Evolutionary conservation across 2,329 filamentous ascomycete genomes (phyloP).

Genomic region (Neurospora crassa): DNA sequence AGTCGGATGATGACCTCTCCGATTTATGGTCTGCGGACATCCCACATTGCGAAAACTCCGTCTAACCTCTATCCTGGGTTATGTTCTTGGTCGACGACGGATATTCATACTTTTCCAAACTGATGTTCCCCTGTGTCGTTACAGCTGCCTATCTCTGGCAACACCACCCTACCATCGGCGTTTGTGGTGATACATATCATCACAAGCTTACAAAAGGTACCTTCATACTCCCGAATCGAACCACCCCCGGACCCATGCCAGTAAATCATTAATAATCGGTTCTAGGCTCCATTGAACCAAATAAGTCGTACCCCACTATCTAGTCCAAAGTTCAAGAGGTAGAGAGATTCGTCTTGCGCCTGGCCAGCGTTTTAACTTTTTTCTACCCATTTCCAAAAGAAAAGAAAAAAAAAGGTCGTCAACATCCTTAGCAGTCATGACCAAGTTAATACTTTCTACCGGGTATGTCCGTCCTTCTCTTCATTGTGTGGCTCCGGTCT

Average conservation of each 20-base stretch:
- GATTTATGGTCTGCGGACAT: background rate
- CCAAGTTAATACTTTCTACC: constrained; percentile 77
- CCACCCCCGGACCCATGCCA: background rate
- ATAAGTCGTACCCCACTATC: background rate
- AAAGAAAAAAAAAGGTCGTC: background rate
- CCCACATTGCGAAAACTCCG: background rate
- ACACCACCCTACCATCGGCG: background rate
- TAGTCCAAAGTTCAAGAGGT: background rate
- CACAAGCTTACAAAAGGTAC: background rate
- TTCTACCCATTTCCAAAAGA: no score
- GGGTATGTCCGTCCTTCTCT: constrained; percentile 47
- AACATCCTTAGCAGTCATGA: constrained; percentile 34
- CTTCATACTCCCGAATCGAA: background rate
- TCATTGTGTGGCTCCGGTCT: background rate
- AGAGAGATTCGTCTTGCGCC: background rate
- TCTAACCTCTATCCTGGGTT: no score
- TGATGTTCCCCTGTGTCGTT: background rate
- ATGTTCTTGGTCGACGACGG: no score
- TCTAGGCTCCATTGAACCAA: background rate
- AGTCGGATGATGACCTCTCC: background rate
- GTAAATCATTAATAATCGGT: background rate
- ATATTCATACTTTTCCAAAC: no score
- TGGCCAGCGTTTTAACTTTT: background rate
- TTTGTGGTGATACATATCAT: background rate
- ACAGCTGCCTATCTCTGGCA: background rate